Conservation (phyloP, 2,329 filamentous ascomycete genomes). For the Boeremia lycopersici region DNA sequence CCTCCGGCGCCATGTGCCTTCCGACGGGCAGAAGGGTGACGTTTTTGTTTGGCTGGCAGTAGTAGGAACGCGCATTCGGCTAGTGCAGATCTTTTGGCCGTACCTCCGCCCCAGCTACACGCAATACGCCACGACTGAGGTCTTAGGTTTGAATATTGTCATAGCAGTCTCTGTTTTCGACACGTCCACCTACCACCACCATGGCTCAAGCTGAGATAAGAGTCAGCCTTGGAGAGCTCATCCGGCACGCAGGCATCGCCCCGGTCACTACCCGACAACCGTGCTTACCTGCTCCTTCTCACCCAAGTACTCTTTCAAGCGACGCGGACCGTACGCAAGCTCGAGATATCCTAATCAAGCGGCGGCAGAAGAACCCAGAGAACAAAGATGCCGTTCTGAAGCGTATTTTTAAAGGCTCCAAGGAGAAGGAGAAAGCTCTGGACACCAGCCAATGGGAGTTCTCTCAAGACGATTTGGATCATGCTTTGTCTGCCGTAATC, state of each 20-base stretch:
- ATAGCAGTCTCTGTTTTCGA: slow-evolving; percentile 6
- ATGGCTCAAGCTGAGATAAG: slow-evolving; percentile 32
- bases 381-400: slow-evolving; percentile 42
- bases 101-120: slow-evolving; percentile 9
- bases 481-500: slow-evolving; percentile 42
- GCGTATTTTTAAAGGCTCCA: slow-evolving; percentile 44
- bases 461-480: slow-evolving; percentile 45
- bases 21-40: slow-evolving; percentile 17
- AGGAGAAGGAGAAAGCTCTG: slow-evolving; percentile 43
- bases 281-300: slow-evolving; percentile 40
- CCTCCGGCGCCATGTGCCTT: slow-evolving; percentile 6
- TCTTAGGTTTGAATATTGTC: slow-evolving; percentile 7
- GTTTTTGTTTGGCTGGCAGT: slow-evolving; percentile 9
- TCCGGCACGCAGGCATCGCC: slow-evolving; percentile 36
- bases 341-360: slow-evolving; percentile 38
- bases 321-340: slow-evolving; percentile 42
- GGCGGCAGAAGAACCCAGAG: slow-evolving; percentile 38
- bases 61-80: slow-evolving; percentile 4
- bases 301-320: slow-evolving; percentile 36
- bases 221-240: slow-evolving; percentile 38
- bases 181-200: slow-evolving; percentile 11
- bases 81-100: slow-evolving; percentile 12
- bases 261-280: slow-evolving; percentile 36
- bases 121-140: slow-evolving; percentile 11
- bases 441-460: slow-evolving; percentile 33